These are phyloP conservation scores for Cercospora canescens DNA, from an alignment of 2,329 filamentous ascomycete genomes.

Conservation along the genomic window DNA sequence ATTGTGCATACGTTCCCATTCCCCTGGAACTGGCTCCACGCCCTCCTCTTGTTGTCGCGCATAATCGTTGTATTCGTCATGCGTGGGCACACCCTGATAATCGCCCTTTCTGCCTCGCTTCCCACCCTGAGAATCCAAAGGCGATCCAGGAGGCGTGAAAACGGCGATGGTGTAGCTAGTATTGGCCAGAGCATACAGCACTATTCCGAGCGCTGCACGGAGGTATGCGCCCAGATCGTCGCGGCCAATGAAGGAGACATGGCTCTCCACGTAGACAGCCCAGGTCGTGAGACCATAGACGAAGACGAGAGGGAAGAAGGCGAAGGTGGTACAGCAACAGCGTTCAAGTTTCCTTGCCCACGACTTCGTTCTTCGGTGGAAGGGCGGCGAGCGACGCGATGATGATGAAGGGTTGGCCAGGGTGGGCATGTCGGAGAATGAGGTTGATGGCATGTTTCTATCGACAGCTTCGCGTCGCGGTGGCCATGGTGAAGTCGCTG, in stretches of 20 bases:
- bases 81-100: slow-evolving; percentile 81
- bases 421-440: slow-evolving; percentile 31
- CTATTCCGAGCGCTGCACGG: slow-evolving; percentile 61
- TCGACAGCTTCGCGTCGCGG: background rate
- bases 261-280: slow-evolving; percentile 85
- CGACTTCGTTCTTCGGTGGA: slow-evolving; percentile 36
- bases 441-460: slow-evolving; percentile 21
- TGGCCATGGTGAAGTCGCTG: background rate
- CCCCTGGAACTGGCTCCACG: slow-evolving; percentile 18
- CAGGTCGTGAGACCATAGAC: slow-evolving; percentile 69
- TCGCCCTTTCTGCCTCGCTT: slow-evolving; percentile 35
- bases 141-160: slow-evolving; percentile 83
- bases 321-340: slow-evolving; percentile 67
- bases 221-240: slow-evolving; percentile 22
- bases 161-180: slow-evolving; percentile 91
- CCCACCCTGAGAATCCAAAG: slow-evolving; percentile 40
- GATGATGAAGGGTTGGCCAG: slow-evolving; percentile 20
- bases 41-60: slow-evolving; percentile 33
- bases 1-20: slow-evolving; percentile 44
- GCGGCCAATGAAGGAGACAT: slow-evolving; percentile 45
- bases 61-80: slow-evolving; percentile 53
- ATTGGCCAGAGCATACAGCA: slow-evolving; percentile 77
- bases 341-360: slow-evolving; percentile 76
- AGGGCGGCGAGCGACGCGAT: slow-evolving; percentile 31
- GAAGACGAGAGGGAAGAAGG: slow-evolving; percentile 29